Conservation (phyloP, 495 filamentous ascomycete species). For the Penicillium tannophilum region DNA sequence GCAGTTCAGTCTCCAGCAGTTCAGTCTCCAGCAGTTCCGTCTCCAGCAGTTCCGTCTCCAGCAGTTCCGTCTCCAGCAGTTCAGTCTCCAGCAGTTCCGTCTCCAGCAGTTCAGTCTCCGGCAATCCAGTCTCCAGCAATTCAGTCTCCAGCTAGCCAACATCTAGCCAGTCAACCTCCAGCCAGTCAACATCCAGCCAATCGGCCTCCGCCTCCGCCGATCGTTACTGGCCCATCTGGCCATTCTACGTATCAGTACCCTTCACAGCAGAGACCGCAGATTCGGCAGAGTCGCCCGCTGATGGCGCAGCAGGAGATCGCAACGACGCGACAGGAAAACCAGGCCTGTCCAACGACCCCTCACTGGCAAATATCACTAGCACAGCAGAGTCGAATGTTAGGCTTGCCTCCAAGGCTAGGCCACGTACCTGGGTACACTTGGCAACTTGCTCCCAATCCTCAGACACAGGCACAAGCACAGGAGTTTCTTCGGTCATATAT, state of each 20-base stretch:
- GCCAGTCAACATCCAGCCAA: not conserved
- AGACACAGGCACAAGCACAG: not conserved
- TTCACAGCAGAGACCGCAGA: not conserved
- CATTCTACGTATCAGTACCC: conserved; percentile 1
- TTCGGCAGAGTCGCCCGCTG: not conserved
- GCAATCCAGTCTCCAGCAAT: not conserved
- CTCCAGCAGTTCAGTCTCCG: not conserved
- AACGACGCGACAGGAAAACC: not conserved
- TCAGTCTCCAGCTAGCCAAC: too few relatives aligned
- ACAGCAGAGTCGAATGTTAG: not conserved
- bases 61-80: not conserved
- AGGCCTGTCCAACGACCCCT: not conserved
- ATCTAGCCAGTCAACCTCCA: not conserved
- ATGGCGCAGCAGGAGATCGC: not conserved
- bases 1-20: not conserved
- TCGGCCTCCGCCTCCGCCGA: not conserved
- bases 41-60: not conserved
- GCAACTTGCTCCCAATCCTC: not conserved
- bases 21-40: not conserved
- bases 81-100: not conserved
- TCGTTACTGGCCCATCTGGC: not conserved
- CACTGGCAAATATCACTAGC: not conserved
- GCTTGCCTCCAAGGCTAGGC: not conserved
- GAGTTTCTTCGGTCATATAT: not conserved
- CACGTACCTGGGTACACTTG: not conserved